Base-by-base conservation (phyloP, 306 rosid genomes). In the Rosa persica region DNA sequence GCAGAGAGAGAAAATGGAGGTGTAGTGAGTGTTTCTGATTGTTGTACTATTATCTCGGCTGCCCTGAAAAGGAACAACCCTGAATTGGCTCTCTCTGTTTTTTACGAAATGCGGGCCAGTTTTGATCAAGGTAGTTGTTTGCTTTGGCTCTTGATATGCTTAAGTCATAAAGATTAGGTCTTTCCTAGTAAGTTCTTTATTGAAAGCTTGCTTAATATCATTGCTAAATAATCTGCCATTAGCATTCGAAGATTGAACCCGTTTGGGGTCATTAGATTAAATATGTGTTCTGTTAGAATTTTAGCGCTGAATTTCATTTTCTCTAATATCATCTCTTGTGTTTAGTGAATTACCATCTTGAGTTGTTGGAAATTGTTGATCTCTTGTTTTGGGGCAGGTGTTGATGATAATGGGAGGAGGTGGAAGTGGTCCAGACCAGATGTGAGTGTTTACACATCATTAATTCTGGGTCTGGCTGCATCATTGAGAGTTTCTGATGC, bases 381-480 rank as follows among this genome's bases (percentile, higher is more conserved):
- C 30, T 78, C 73, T 44, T 72, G 52, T 74, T 76, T 74, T 70
- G 15, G 81, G 80, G 30, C 79, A 92, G 93, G 81, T 87, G 85
- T 78, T 42, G 46, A 70, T 71, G 87, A 85, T 75, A 85, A 67
- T 73, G 92, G 82, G 34, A 42, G 92, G 87, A 83, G 85, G 79
- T 95, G 98, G 99, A 84, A 78, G 87, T 95, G 99, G 99, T 84
- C 96, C 6, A 89, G 83, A 88, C 98, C 96, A 15, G 91, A 93
- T 80, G 89, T 89, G 22, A 65, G 77, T 52, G 88, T 88, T 52
- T 91, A 93, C 46, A 73, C 91, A 12, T 16, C 84, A 64, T 79
- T 93, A 73, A 85, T 93, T 88, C 89, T 87, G 79, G 97, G 97
- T 78, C 93, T 93, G 73, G 94, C 98, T 34, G 87, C 90, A 20